Base-by-base conservation (phyloP, 805 yeast species). In the Cyberlindnera mycetangii region DNA sequence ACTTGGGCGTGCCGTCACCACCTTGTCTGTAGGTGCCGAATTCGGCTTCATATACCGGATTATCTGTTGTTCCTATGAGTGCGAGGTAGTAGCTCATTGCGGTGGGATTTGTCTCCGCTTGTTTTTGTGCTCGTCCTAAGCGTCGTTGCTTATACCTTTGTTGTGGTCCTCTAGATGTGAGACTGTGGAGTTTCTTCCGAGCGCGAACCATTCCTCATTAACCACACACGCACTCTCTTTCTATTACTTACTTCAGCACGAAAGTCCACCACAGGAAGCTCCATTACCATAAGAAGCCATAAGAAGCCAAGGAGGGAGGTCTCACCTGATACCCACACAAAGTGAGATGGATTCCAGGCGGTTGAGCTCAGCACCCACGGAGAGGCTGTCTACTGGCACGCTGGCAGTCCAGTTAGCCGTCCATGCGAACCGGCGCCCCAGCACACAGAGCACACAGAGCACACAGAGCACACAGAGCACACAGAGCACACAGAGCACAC, bases 31-130 rank as follows among this genome's bases (percentile, higher is more conserved):
- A 78, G 0, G 93, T 78, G 1, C 92, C 87, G 43, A 90, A 83
- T 58, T 89, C 96, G 7, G 89, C 74, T 59, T 90, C 97, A 55
- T 89, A 93, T 2, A 93, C 59, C 0, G 97, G 96, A 50, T 77
- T 78, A 62, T 93, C 98, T 30, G 78, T 75, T 2, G 90, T 83
- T 15, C 97, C 97, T 33, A 93, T 78, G 38, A 93, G 83, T 4
- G 95, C 85, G 58, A 93, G 80, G 64, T 89, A 90, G 67, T 83
- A 87, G n/a, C 95, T 85, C 82, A 85, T 81, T 5, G 35, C 18
- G 21, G 7, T 32, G 35, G 14, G 11, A 8, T 11, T 4, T 18
- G n/a, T 17, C 7, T 17, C 17, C 20, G 19, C 11, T 7, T 32
- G 20, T 11, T 14, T 32, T 9, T 6, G 20, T 32, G 7, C 9